A percentile compares a stretch with the other conserved stretches of the same genome.
Conservation (phyloP, 331 rosid genomes). For the Arachis monticola region DNA sequence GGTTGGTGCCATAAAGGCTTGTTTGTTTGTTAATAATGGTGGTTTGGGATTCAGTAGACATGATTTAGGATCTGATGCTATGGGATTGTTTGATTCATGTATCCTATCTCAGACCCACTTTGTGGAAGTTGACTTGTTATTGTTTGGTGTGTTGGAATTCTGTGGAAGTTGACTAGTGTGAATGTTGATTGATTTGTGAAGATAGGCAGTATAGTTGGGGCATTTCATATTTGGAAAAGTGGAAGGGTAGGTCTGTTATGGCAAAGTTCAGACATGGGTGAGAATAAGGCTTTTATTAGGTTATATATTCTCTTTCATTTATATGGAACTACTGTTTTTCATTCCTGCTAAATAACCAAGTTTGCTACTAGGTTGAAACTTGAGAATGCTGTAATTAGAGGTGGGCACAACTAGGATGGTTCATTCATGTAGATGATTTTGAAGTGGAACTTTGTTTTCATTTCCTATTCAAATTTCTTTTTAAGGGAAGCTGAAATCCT, state of each 20-base stretch:
- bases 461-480: constrained; percentile 17
- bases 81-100: neutral
- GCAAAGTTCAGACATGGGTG: constrained; percentile 9
- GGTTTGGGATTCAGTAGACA: neutral
- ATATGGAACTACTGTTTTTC: neutral
- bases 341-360: constrained; percentile 15
- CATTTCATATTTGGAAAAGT: neutral
- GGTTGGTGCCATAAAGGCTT: too few relatives aligned
- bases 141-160: neutral
- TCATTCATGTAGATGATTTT: constrained; percentile 4
- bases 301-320: neutral
- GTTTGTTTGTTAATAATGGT: neutral
- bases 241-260: neutral
- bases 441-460: constrained; percentile 13
- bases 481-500: neutral
- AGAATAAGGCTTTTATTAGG: neutral
- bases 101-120: neutral
- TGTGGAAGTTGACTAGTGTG: constrained; percentile 7
- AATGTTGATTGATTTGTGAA: neutral
- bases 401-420: constrained; percentile 2
- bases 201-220: neutral
- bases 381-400: neutral
- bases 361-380: constrained; percentile 2
- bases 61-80: neutral
- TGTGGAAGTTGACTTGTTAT: too few relatives aligned